Evolutionary conservation across 176 grass and related monocot species (phyloP).

Genomic region (Dactylis glomerata): DNA sequence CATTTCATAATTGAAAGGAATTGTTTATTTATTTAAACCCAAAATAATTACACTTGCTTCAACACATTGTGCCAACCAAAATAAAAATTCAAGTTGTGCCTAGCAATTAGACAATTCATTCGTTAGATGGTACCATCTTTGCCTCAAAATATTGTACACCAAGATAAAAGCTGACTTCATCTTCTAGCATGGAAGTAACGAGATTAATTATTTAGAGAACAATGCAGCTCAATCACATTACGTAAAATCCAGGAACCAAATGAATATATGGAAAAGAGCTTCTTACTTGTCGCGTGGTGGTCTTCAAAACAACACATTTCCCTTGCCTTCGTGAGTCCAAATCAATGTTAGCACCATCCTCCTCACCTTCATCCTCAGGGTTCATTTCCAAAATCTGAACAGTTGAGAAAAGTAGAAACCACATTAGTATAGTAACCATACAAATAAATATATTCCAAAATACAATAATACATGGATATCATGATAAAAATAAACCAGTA

Average conservation of each 20-base stretch:
- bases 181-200: background rate
- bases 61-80: background rate
- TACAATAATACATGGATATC: background rate
- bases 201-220: background rate
- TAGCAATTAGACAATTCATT: background rate
- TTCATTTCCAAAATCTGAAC: slow-evolving; percentile 91
- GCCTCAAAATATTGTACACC: background rate
- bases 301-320: slow-evolving; percentile 92
- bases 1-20: background rate
- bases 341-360: slow-evolving; percentile 92
- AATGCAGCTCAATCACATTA: background rate
- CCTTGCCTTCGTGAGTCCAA: slow-evolving; percentile 87
- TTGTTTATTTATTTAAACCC: background rate
- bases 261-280: background rate
- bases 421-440: background rate
- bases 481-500: background rate
- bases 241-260: background rate
- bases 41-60: background rate
- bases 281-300: slow-evolving; percentile 69
- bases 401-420: slow-evolving; percentile 18
- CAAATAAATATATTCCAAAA: background rate
- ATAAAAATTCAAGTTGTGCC: too few species aligned
- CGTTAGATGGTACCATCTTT: background rate
- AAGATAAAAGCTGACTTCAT: background rate
- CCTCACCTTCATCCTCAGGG: slow-evolving; percentile 86